phyloP scores from a whole-genome alignment of 306 rosid species.

The Cicer bijugum region DNA sequence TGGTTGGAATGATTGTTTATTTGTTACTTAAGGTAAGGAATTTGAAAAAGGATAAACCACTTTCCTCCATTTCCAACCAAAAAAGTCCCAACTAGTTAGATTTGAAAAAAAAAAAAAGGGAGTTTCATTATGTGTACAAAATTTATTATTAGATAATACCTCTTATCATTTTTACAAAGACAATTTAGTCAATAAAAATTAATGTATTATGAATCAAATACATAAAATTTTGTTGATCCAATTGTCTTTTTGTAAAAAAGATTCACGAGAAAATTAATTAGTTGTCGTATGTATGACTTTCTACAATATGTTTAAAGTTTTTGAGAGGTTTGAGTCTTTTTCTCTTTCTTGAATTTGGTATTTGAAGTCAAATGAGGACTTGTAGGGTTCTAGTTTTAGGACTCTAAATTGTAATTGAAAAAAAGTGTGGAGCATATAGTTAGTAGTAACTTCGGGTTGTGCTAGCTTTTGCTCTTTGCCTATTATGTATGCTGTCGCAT shows the following conservation, averaged over 20 bases:
- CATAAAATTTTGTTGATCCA: too few species aligned
- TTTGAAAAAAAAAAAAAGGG: conserved; percentile 2
- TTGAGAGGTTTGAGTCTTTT: neutral
- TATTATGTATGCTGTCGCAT: neutral
- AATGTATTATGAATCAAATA: too few species aligned
- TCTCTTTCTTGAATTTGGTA: neutral
- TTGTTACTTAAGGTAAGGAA: conserved; percentile 40
- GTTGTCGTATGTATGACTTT: neutral
- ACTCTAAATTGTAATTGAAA: neutral
- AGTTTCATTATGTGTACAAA: neutral
- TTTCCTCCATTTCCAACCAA: conserved; percentile 44
- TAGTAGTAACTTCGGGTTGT: too few species aligned
- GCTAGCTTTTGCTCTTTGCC: neutral
- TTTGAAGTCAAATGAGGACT: neutral
- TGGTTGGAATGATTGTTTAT: conserved; percentile 40
- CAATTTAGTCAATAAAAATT: too few species aligned
- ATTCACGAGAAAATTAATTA: too few species aligned
- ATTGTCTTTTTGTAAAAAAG: too few species aligned
- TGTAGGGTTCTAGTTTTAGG: neutral
- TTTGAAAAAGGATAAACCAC: conserved; percentile 42
- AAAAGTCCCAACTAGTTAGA: conserved; percentile 15
- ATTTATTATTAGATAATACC: neutral
- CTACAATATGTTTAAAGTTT: neutral
- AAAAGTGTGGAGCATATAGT: neutral
- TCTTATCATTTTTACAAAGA: too few species aligned